A percentile compares a stretch with the other conserved stretches of the same genome.
Evolutionary conservation across 2,329 filamentous ascomycete species (phyloP).

Genomic region (Dactylella cylindrospora): DNA sequence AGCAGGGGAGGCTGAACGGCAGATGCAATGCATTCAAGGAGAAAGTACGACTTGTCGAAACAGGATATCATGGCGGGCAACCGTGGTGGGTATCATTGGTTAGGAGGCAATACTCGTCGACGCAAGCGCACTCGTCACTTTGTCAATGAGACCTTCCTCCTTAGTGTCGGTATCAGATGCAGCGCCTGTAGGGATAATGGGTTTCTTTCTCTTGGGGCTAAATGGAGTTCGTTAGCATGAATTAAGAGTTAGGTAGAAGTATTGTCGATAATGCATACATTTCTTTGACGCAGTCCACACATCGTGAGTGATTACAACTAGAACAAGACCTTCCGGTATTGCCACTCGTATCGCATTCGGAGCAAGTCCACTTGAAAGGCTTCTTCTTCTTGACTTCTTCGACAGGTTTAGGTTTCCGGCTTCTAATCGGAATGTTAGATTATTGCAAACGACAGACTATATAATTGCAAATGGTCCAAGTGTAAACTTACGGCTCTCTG

Average conservation of each 20-base stretch:
- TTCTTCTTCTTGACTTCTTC: conserved; percentile 28
- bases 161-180: conserved; percentile 19
- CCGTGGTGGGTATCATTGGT: too few species aligned
- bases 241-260: neutral
- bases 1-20: too few species aligned
- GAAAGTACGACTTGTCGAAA: too few species aligned
- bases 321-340: conserved; percentile 24
- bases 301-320: conserved; percentile 29
- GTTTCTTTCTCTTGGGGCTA: conserved; percentile 40
- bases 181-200: conserved; percentile 3
- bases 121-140: conserved; percentile 30
- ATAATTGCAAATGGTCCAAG: neutral
- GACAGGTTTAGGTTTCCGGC: conserved; percentile 20
- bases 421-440: conserved; percentile 12
- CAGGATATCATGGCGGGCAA: too few species aligned
- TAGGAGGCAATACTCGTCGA: conserved; percentile 25
- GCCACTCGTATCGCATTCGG: conserved; percentile 14
- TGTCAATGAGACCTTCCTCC: conserved; percentile 10
- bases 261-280: conserved; percentile 9
- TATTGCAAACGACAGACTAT: neutral
- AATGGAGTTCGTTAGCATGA: neutral
- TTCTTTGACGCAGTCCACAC: conserved; percentile 32
- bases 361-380: conserved; percentile 38
- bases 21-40: too few species aligned
- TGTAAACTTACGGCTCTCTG: conserved; percentile 69